These are phyloP conservation scores for Albifimbria verrucaria DNA, from an alignment of 2,329 filamentous ascomycete species.

Conservation along the genomic window DNA sequence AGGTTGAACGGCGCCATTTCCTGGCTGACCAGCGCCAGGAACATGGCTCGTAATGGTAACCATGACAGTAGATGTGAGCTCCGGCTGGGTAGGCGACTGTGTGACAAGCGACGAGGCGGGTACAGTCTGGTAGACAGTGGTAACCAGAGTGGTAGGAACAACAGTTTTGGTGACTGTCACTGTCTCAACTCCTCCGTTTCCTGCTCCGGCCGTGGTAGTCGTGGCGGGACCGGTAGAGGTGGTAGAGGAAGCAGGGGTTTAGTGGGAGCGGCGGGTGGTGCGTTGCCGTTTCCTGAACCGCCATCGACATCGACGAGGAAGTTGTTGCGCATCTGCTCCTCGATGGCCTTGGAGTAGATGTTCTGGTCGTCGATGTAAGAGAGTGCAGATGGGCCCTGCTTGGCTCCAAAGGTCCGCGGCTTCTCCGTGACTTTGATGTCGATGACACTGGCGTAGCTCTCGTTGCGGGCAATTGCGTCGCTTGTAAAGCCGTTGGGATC, in stretches of 20 bases:
- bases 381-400: constrained; percentile 12
- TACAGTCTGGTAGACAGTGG: constrained; percentile 32
- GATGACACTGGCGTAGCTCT: constrained; percentile 38
- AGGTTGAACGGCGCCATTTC: neutral
- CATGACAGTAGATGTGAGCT: constrained; percentile 2
- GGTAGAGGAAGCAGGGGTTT: constrained; percentile 6
- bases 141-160: constrained; percentile 34
- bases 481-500: constrained; percentile 32
- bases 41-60: constrained; percentile 3
- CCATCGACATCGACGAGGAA: constrained; percentile 40
- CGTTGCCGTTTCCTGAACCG: constrained; percentile 13
- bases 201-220: constrained; percentile 9
- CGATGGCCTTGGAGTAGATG: constrained; percentile 40
- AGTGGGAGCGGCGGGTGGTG: constrained; percentile 7
- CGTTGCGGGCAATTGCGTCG: constrained; percentile 31
- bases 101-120: constrained; percentile 15
- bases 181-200: constrained; percentile 20
- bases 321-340: constrained; percentile 40
- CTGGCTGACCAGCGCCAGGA: neutral
- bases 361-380: constrained; percentile 34
- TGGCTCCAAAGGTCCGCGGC: constrained; percentile 16
- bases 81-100: constrained; percentile 7
- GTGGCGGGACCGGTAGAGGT: constrained; percentile 14
- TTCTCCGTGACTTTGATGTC: constrained; percentile 35
- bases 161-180: constrained; percentile 35